Evolutionary conservation across 192 early-diverging fungal species (phyloP).

Genomic region (Podila epicladia): DNA sequence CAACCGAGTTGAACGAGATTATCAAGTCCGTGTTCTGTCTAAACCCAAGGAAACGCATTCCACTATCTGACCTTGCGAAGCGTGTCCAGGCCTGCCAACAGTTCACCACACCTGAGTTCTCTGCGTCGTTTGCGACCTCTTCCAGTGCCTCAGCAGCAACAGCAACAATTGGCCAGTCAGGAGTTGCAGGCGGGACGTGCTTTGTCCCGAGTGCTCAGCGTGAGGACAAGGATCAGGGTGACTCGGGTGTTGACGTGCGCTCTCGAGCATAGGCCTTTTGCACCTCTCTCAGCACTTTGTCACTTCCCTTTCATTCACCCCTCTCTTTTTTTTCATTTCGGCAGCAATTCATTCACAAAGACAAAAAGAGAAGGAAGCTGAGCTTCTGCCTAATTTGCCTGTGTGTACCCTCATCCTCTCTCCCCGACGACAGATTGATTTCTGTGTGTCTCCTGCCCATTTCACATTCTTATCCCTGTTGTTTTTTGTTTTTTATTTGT

Average conservation of each 20-base stretch:
- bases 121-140: neutral
- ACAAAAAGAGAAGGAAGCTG: too few relatives aligned
- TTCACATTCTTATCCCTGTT: neutral
- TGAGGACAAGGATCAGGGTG: slow-evolving; percentile 24
- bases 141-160: neutral
- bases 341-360: too few relatives aligned
- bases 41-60: slow-evolving; percentile 55
- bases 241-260: slow-evolving; percentile 39
- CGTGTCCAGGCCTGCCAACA: slow-evolving; percentile 54
- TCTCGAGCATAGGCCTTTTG: slow-evolving; percentile 15
- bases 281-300: neutral
- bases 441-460: too few relatives aligned
- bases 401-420: too few relatives aligned
- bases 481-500: neutral
- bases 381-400: too few relatives aligned
- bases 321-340: too few relatives aligned
- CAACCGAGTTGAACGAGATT: slow-evolving; percentile 68
- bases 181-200: neutral
- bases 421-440: too few relatives aligned
- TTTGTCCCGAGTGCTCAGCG: neutral
- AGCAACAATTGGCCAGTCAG: neutral
- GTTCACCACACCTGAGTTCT: slow-evolving; percentile 55
- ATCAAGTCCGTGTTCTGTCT: slow-evolving; percentile 57
- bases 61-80: slow-evolving; percentile 48
- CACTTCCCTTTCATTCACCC: too few relatives aligned